A percentile compares a stretch with the other conserved stretches of the same genome.
phyloP scores from a whole-genome alignment of 2,329 filamentous ascomycete genomes.

The Dothistroma septosporum region DNA sequence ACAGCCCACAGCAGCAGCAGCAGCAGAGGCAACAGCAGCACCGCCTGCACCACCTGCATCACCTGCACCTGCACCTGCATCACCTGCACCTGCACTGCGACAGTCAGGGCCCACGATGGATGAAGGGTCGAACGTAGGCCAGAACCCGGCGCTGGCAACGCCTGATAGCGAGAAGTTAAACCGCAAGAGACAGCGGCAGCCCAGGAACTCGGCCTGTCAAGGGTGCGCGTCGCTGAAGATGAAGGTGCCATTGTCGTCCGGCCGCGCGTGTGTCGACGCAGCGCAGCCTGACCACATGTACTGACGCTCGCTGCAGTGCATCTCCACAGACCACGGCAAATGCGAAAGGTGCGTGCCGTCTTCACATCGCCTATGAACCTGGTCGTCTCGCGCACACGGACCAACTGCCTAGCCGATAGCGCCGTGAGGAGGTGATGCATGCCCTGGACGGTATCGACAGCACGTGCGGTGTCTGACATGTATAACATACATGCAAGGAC shows the following conservation, averaged over 20 bases:
- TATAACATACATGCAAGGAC: not conserved
- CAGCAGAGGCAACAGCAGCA: not conserved
- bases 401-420: not conserved
- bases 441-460: not conserved
- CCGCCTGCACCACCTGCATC: not conserved
- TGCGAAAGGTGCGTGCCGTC: slow-evolving; percentile 23
- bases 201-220: slow-evolving; percentile 28
- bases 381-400: not conserved
- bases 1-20: not conserved
- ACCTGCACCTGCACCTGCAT: not conserved
- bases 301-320: slow-evolving; percentile 10
- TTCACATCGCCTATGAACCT: not conserved
- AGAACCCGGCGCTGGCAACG: slow-evolving; percentile 9
- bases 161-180: slow-evolving; percentile 18
- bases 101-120: not conserved
- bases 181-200: slow-evolving; percentile 29
- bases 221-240: slow-evolving; percentile 30
- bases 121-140: slow-evolving; percentile 2
- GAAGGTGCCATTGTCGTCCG: slow-evolving; percentile 13
- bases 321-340: slow-evolving; percentile 17
- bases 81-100: not conserved
- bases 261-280: not conserved
- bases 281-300: not conserved
- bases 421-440: not conserved
- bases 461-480: not conserved